Evolutionary conservation across 306 rosid genomes (phyloP).

Genomic region (Begonia masoniana): DNA sequence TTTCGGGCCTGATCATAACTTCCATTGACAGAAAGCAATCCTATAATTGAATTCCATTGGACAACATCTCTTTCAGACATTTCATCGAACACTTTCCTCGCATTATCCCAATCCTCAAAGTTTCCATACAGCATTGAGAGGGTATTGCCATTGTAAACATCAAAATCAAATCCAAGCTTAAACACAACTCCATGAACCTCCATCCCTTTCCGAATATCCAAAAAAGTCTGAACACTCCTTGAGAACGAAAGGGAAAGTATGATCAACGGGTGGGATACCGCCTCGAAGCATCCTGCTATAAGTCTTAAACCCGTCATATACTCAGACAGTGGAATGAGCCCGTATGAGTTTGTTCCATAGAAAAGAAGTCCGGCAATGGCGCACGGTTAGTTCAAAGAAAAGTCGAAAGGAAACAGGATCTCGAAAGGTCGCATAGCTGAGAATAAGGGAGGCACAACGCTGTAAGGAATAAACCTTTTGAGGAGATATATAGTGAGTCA

Average conservation of each 20-base stretch:
- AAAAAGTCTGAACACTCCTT: constrained; percentile 42
- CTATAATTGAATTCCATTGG: constrained; percentile 64
- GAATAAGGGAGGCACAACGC: constrained; percentile 67
- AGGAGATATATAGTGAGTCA: too few species aligned
- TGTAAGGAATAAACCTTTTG: constrained; percentile 46
- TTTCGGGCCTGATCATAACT: constrained; percentile 24
- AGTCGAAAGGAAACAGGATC: constrained; percentile 17
- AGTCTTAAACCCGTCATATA: constrained; percentile 29
- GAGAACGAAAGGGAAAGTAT: constrained; percentile 69
- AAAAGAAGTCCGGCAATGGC: constrained; percentile 41
- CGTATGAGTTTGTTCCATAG: constrained; percentile 71
- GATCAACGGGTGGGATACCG: constrained; percentile 46
- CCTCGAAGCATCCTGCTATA: constrained; percentile 56
- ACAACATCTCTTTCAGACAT: constrained; percentile 66
- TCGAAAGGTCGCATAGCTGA: constrained; percentile 44
- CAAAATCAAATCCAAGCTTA: constrained; percentile 51
- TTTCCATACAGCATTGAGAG: constrained; percentile 51
- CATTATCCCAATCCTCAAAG: constrained; percentile 26
- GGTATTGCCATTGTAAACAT: constrained; percentile 71
- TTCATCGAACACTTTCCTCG: constrained; percentile 52
- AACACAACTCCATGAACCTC: constrained; percentile 62
- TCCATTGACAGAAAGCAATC: constrained; percentile 43
- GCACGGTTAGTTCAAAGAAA: constrained; percentile 39
- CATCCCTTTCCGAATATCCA: constrained; percentile 44
- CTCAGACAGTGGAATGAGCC: constrained; percentile 40